Conservation (phyloP, 2,329 filamentous ascomycete species). For the Aspergillus puulaauensis region DNA sequence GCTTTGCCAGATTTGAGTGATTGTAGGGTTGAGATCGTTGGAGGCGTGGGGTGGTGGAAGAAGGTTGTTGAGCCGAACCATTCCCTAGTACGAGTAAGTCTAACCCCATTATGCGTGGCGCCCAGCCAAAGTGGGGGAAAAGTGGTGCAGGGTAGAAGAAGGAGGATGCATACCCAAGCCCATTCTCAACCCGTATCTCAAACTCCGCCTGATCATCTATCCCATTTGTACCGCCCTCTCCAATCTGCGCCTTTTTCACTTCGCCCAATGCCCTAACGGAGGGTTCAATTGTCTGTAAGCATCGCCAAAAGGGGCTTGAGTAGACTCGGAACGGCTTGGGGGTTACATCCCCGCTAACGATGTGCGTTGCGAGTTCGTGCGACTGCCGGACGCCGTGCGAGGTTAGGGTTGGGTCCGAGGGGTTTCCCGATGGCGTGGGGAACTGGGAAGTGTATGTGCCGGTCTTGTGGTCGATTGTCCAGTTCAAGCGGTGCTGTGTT, state of each 20-base stretch:
- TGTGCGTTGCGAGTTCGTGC: slow-evolving; percentile 63
- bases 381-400: slow-evolving; percentile 84
- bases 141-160: not conserved
- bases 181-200: slow-evolving; percentile 52
- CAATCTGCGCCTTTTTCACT: not conserved
- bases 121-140: not conserved
- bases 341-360: slow-evolving; percentile 30
- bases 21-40: slow-evolving; percentile 59
- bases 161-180: slow-evolving; percentile 40
- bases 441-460: slow-evolving; percentile 74
- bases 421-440: slow-evolving; percentile 80
- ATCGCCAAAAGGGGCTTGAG: slow-evolving; percentile 82
- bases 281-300: slow-evolving; percentile 80
- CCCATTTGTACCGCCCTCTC: slow-evolving; percentile 18
- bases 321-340: slow-evolving; percentile 61
- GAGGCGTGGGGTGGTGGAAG: slow-evolving; percentile 81
- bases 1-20: slow-evolving; percentile 34
- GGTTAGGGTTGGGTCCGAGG: slow-evolving; percentile 83
- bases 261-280: slow-evolving; percentile 43
- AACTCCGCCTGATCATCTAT: slow-evolving; percentile 37
- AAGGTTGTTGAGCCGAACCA: slow-evolving; percentile 82
- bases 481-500: slow-evolving; percentile 82
- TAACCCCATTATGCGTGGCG: not conserved
- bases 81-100: slow-evolving; percentile 49
- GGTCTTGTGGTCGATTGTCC: slow-evolving; percentile 77